Evolutionary conservation across 139 green algal genomes (phyloP).

Genomic region (Eudorina sp.): DNA sequence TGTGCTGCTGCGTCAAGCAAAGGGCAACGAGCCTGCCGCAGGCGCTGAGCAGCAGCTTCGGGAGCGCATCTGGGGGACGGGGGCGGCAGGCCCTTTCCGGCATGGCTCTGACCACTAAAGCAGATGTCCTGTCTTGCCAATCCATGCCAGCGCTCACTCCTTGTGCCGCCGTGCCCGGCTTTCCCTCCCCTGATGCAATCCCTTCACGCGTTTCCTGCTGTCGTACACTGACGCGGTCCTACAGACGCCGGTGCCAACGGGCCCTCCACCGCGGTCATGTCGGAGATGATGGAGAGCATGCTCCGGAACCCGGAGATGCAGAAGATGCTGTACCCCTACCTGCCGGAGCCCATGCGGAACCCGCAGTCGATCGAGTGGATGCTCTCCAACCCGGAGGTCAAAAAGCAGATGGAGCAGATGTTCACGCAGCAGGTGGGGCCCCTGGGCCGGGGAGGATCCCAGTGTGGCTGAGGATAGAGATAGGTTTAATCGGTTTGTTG

Average conservation of each 20-base stretch:
- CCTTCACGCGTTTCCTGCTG: neutral
- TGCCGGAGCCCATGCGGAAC: constrained; percentile 93
- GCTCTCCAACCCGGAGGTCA: constrained; percentile 85
- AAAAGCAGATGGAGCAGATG: constrained; percentile 67
- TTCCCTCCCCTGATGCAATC: no score
- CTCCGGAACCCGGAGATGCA: constrained; percentile 84
- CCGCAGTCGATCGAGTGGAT: constrained; percentile 91
- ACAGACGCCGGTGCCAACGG: neutral
- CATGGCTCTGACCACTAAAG: no score
- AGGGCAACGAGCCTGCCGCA: no score
- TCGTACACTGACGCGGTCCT: neutral
- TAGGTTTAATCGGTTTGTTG: no score
- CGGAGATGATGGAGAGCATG: constrained; percentile 67
- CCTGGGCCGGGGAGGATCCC: neutral
- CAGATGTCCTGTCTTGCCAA: no score
- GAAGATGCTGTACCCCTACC: constrained; percentile 93
- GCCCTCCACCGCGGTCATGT: constrained; percentile 14
- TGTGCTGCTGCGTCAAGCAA: no score
- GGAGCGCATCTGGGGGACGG: no score
- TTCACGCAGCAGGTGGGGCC: constrained; percentile 49
- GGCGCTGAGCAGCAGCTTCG: no score
- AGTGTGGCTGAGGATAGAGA: neutral
- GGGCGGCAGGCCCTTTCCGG: no score
- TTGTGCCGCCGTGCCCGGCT: no score
- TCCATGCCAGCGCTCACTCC: no score